These are phyloP conservation scores for Rosa chinensis DNA, from an alignment of 306 rosid species.

Conservation along the genomic window DNA sequence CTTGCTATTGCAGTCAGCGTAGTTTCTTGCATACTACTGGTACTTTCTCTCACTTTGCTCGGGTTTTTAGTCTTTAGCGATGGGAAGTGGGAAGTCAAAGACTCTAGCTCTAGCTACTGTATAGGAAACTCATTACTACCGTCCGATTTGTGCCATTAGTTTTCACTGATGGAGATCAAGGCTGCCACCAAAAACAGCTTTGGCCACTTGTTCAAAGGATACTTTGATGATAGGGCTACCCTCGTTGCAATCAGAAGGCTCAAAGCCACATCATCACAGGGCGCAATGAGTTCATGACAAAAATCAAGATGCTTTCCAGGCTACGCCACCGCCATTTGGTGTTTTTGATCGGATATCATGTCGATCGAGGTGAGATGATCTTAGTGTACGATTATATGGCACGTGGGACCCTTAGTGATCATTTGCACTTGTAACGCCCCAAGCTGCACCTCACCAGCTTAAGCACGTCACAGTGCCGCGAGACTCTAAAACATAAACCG, in stretches of 20 bases:
- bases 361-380: slow-evolving; percentile 28
- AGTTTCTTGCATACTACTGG: background rate
- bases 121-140: slow-evolving; percentile 18
- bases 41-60: background rate
- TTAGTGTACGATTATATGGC: background rate
- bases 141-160: slow-evolving; percentile 20
- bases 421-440: background rate
- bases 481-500: too few species aligned
- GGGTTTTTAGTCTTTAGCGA: slow-evolving; percentile 1
- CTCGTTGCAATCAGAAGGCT: slow-evolving; percentile 25
- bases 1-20: slow-evolving; percentile 15
- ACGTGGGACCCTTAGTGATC: slow-evolving; percentile 14
- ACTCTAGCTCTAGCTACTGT: background rate
- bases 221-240: background rate
- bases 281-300: slow-evolving; percentile 39
- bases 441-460: too few species aligned
- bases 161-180: slow-evolving; percentile 29
- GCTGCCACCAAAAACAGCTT: slow-evolving; percentile 36
- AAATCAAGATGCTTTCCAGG: slow-evolving; percentile 49
- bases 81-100: background rate
- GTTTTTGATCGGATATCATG: slow-evolving; percentile 22
- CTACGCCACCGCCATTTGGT: slow-evolving; percentile 34
- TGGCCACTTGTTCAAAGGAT: slow-evolving; percentile 41
- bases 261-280: slow-evolving; percentile 35
- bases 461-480: too few species aligned